These are phyloP conservation scores for Sphagnum contortum DNA, from an alignment of 225 moss, liverwort and hornwort genomes.

Conservation along the genomic window DNA sequence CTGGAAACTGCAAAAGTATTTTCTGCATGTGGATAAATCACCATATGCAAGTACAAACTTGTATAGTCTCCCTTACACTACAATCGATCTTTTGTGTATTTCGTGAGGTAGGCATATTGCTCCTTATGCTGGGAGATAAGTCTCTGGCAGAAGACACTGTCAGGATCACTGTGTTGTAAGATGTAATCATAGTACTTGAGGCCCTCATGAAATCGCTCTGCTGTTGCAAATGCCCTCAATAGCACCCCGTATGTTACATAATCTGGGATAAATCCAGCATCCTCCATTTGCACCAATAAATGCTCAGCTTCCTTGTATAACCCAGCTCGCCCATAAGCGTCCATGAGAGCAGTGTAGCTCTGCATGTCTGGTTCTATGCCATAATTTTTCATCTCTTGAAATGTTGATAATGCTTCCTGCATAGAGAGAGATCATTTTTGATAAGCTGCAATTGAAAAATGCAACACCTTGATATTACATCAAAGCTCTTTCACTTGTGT, in stretches of 20 bases:
- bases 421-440: no score
- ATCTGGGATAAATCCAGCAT: constrained; percentile 69
- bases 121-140: constrained; percentile 52
- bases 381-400: constrained; percentile 65
- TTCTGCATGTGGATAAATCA: no score
- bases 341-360: constrained; percentile 91
- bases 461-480: no score
- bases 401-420: constrained; percentile 65
- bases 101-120: constrained; percentile 28
- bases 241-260: constrained; percentile 65
- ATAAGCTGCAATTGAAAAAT: no score
- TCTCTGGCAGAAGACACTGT: constrained; percentile 43
- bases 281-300: constrained; percentile 62
- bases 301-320: constrained; percentile 57
- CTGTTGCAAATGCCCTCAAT: constrained; percentile 73
- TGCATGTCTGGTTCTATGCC: constrained; percentile 76
- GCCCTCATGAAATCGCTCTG: constrained; percentile 69
- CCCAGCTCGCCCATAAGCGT: constrained; percentile 82
- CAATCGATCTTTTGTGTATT: not conserved
- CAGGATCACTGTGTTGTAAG: constrained; percentile 42
- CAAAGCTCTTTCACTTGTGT: no score
- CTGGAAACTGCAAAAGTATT: no score
- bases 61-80: no score
- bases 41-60: no score
- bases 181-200: constrained; percentile 66